Evolutionary conservation across 306 rosid genomes (phyloP), one percentile per base, ranked within the genome.

Genomic region (Hippophae gyantsensis): DNA sequence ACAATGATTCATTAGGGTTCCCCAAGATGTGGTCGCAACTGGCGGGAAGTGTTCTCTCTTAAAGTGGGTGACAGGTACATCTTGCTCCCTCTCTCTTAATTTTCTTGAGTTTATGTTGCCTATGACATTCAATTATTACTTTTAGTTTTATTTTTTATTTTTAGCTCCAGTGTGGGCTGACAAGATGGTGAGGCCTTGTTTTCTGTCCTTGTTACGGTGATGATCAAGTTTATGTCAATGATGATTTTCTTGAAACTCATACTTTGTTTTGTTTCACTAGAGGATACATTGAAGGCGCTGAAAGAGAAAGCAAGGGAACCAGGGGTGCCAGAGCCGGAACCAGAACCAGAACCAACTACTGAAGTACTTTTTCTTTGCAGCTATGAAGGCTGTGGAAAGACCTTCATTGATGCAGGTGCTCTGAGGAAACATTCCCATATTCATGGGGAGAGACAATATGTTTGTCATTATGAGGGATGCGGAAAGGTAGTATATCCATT

Each of bases 281-380:
- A 75, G 85, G 96, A 84, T 63, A 69, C 88, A 13, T 27, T 86
- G 55, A 82, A 77, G 81, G 68, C 84, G 48, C 70, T 88, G 68
- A 75, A 84, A 45, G 99, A 88, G 74, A 93, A 75, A 73, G 76
- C 63, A 55, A 86, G 76, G 52, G 90, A 85, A 63, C 77, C 89
- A 8, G 70, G 78, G 48, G 66, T 72, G 18, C 88, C 94, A 44
- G 95, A 88, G 66, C 96, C 90, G 62, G 99, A 92, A 73, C 94
- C 97, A 13, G 97, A 93, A 69, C 94, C 97, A 13, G 97, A 93
- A 69, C 97, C 99, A 65, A 88, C 96, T 6, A 93, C 95, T 43
- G 94, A 93, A 84, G 99, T 93, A 23, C 99, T 93, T 70, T 93
- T 93, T 66, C 93, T 93, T 42, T 93, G 97, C 81, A 93, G 99